phyloP scores from a whole-genome alignment of 2,329 filamentous ascomycete genomes.

The Claviceps africana region DNA sequence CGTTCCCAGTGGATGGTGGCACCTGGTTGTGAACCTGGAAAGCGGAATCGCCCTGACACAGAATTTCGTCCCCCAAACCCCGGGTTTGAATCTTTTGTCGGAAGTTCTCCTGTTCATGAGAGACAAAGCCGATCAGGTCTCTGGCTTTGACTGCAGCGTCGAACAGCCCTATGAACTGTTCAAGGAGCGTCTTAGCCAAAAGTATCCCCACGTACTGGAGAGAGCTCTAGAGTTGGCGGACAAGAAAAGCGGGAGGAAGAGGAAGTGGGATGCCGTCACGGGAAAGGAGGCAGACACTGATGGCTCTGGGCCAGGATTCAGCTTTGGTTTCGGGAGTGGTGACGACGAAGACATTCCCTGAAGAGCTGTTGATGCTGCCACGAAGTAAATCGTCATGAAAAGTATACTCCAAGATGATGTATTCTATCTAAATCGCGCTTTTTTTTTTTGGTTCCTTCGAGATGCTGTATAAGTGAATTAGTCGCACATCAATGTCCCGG shows the following conservation, averaged over 20 bases:
- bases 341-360: constrained; percentile 32
- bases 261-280: constrained; percentile 75
- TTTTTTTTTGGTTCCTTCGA: background rate
- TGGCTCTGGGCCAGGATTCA: constrained; percentile 27
- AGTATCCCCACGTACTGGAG: constrained; percentile 53
- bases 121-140: constrained; percentile 74
- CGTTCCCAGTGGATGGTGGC: constrained; percentile 93
- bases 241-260: constrained; percentile 52
- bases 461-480: background rate
- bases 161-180: constrained; percentile 64
- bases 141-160: constrained; percentile 64
- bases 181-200: constrained; percentile 47
- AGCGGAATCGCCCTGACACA: constrained; percentile 80
- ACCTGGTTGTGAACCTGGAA: constrained; percentile 82
- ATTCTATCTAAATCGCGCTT: background rate
- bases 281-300: constrained; percentile 20
- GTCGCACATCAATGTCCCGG: background rate
- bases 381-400: background rate
- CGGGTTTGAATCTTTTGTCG: constrained; percentile 41
- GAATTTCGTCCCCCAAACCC: constrained; percentile 72
- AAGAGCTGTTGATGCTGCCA: background rate
- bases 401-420: background rate
- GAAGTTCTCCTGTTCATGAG: constrained; percentile 68
- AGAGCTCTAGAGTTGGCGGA: constrained; percentile 52
- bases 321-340: constrained; percentile 37